phyloP scores from a whole-genome alignment of 495 filamentous ascomycete species.

The Echria macrotheca region DNA sequence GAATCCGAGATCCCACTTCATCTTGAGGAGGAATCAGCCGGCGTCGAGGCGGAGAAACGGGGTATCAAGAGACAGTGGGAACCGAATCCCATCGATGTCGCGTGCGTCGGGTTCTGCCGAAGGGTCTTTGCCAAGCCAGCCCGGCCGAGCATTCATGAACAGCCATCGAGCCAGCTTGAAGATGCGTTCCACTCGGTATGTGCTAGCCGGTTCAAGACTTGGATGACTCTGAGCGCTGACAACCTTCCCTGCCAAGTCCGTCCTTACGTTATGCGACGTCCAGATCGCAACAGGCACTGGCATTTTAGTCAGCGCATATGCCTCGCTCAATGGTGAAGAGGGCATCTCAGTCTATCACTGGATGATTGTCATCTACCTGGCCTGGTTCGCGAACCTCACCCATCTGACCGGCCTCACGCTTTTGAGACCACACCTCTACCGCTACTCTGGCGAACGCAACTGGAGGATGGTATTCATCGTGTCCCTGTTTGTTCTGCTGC shows the following conservation, averaged over 20 bases:
- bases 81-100: neutral
- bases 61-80: neutral
- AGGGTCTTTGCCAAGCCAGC: neutral
- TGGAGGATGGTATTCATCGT: neutral
- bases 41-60: too few relatives aligned
- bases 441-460: conserved; percentile 6
- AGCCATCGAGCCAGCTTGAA: neutral
- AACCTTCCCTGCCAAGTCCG: neutral
- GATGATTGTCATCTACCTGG: conserved; percentile 31
- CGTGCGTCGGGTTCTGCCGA: neutral
- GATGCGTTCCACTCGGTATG: neutral
- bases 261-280: conserved; percentile 3
- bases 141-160: too few relatives aligned
- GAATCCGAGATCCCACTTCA: too few relatives aligned
- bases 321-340: neutral
- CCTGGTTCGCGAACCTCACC: conserved; percentile 38
- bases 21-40: too few relatives aligned
- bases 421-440: conserved; percentile 21
- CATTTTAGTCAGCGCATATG: conserved; percentile 5
- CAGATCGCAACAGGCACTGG: conserved; percentile 8
- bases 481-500: neutral
- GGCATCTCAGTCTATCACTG: conserved; percentile 31
- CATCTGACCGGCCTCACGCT: conserved; percentile 33
- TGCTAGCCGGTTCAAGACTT: too few relatives aligned
- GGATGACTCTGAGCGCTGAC: too few relatives aligned